Base-by-base conservation (phyloP, 345 rosid species). In the Cardamine resedifolia region DNA sequence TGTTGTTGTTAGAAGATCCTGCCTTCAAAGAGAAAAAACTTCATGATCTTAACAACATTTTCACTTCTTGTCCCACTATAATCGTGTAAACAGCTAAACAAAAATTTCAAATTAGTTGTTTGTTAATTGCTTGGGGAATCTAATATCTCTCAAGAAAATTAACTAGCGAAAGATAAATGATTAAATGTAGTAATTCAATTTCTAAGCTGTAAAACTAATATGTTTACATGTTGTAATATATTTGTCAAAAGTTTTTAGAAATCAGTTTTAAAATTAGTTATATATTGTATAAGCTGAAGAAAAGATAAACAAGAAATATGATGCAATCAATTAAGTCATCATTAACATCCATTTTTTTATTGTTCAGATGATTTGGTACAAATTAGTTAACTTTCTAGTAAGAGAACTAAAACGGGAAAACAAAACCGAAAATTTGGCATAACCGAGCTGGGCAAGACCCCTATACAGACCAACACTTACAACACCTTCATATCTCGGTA, bases 1-100 rank as follows among this genome's bases (percentile, higher is more conserved):
- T 95, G 34, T 77, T 95, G 26, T 62, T 95, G 77, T 67, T 95
- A 59, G 83, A 95, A 73, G 95, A 89, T 86, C 99, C 99, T 12
- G 92, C 93, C 2, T 84, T 83, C 76, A 89, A 79, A 73, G 96
- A 87, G 64, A 84, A 71, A 88, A 94, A 85, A 77, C 89, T 90
- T 70, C 89, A 72, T 72, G 67, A 68, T 60, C 74, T 11, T 61
- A 52, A 68, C 74, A 75, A 52, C 70, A 76, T 69, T 63, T 45
- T 71, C 6, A 59, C 82, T 50, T 73, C 87, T 75, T 80, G 70
- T 66, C 78, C 70, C 12, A 76, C 87, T 58, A 87, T 93, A 61
- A 83, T 82, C 69, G 97, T 90, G 15, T 75, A 75, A 75, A 51
- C 62, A 51, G 19, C 78, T 28, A 20, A 7, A 49, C 47, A 58